Conservation (phyloP, 345 rosid species). For the Aegle marmelos region DNA sequence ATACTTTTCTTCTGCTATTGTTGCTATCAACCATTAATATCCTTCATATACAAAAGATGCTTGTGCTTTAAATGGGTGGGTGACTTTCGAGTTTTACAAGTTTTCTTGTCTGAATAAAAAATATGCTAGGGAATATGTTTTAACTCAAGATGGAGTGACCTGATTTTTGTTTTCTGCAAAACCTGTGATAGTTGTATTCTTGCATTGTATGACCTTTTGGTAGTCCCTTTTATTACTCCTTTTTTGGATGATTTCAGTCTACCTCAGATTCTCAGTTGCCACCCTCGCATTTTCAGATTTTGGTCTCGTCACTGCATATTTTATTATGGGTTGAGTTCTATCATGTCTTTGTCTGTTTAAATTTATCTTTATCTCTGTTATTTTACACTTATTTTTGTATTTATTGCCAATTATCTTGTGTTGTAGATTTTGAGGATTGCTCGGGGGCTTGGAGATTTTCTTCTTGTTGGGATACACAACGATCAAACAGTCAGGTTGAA, state of each 20-base stretch:
- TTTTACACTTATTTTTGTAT: neutral
- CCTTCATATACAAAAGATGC: neutral
- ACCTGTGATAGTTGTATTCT: neutral
- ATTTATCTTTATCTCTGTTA: neutral
- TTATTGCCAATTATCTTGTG: neutral
- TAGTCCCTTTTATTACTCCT: neutral
- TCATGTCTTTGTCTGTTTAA: neutral
- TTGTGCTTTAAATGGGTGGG: neutral
- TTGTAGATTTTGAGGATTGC: conserved; percentile 61
- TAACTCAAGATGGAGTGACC: neutral
- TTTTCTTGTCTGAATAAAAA: neutral
- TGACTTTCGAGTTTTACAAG: neutral
- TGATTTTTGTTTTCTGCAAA: neutral
- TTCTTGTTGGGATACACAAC: conserved; percentile 71
- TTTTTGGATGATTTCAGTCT: neutral
- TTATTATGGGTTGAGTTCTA: neutral
- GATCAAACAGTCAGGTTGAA: conserved; percentile 65
- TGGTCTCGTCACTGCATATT: neutral
- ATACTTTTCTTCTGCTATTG: conserved; percentile 5
- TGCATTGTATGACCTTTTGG: neutral
- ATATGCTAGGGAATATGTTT: neutral
- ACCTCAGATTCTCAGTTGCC: neutral
- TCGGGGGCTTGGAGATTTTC: conserved; percentile 73
- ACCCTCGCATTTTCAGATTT: neutral
- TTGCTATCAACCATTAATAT: neutral